Conservation (phyloP, 352 stramenopile species). For the Phytopythium chamaehyphon region DNA sequence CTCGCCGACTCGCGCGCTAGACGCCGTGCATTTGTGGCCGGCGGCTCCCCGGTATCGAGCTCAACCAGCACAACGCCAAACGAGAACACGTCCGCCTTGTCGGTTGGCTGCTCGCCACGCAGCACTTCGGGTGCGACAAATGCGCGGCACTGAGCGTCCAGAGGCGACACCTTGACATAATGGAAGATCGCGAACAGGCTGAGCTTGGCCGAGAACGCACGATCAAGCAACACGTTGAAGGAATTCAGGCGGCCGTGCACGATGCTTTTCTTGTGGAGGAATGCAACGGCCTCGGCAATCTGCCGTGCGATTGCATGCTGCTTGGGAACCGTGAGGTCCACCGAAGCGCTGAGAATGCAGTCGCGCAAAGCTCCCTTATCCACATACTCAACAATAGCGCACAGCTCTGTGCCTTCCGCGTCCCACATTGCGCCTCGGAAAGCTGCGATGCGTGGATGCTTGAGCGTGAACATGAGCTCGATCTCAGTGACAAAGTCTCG, state of each 20-base stretch:
- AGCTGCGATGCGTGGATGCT: slow-evolving; percentile 61
- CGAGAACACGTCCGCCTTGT: slow-evolving; percentile 70
- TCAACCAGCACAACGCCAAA: slow-evolving; percentile 80
- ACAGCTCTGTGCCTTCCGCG: slow-evolving; percentile 59
- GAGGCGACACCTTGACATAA: slow-evolving; percentile 64
- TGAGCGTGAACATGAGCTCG: slow-evolving; percentile 67
- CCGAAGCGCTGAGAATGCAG: slow-evolving; percentile 30
- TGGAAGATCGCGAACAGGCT: slow-evolving; percentile 79
- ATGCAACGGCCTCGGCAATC: slow-evolving; percentile 61
- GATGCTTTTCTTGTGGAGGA: slow-evolving; percentile 65
- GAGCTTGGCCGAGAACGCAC: slow-evolving; percentile 59
- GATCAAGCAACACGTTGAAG: slow-evolving; percentile 77
- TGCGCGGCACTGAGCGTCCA: slow-evolving; percentile 60
- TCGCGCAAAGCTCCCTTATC: slow-evolving; percentile 61
- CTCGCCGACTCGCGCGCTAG: slow-evolving; percentile 23
- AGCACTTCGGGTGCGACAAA: slow-evolving; percentile 74
- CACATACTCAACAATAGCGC: slow-evolving; percentile 69
- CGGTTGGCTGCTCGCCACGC: slow-evolving; percentile 60
- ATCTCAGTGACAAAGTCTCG: slow-evolving; percentile 81
- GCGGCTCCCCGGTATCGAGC: slow-evolving; percentile 65
- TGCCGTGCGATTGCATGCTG: slow-evolving; percentile 66
- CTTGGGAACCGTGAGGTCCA: slow-evolving; percentile 48
- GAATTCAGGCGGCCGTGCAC: slow-evolving; percentile 73
- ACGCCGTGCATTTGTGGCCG: slow-evolving; percentile 50
- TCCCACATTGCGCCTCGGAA: slow-evolving; percentile 78